These are phyloP conservation scores for Xylaria sp. DNA, from an alignment of 2,329 filamentous ascomycete species.

Conservation along the genomic window DNA sequence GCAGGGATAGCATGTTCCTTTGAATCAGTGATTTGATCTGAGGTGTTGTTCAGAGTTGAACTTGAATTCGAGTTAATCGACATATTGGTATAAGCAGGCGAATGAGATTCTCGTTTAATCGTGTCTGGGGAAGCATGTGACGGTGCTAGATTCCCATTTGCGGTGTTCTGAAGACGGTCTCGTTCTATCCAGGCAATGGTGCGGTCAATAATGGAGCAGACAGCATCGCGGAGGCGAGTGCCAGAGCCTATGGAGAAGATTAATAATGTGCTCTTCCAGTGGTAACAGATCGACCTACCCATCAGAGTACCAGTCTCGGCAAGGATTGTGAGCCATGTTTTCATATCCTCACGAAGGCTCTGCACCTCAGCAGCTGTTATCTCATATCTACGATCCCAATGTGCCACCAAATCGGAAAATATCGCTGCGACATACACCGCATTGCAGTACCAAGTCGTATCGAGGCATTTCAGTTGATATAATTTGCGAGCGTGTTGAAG, in stretches of 20 bases:
- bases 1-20: constrained; percentile 34
- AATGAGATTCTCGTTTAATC: constrained; percentile 41
- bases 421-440: constrained; percentile 75
- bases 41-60: constrained; percentile 27
- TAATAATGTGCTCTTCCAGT: constrained; percentile 9
- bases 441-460: constrained; percentile 79
- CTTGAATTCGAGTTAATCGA: constrained; percentile 29
- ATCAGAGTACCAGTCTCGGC: constrained; percentile 69
- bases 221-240: constrained; percentile 50
- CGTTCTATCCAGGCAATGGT: constrained; percentile 60
- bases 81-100: constrained; percentile 37
- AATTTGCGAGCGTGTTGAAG: constrained; percentile 65
- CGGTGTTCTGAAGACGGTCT: constrained; percentile 50
- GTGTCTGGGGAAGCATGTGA: constrained; percentile 37
- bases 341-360: constrained; percentile 70
- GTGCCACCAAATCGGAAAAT: constrained; percentile 72
- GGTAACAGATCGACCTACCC: constrained; percentile 54
- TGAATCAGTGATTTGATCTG: constrained; percentile 32
- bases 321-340: constrained; percentile 70
- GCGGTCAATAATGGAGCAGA: constrained; percentile 55
- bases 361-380: constrained; percentile 64
- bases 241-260: constrained; percentile 49
- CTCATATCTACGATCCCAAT: constrained; percentile 69
- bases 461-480: constrained; percentile 68
- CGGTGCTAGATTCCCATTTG: constrained; percentile 22